Evolutionary conservation across 192 early-diverging fungal species (phyloP), one percentile per base, ranked within the genome.

Genomic region (Gonapodya prolifera): DNA sequence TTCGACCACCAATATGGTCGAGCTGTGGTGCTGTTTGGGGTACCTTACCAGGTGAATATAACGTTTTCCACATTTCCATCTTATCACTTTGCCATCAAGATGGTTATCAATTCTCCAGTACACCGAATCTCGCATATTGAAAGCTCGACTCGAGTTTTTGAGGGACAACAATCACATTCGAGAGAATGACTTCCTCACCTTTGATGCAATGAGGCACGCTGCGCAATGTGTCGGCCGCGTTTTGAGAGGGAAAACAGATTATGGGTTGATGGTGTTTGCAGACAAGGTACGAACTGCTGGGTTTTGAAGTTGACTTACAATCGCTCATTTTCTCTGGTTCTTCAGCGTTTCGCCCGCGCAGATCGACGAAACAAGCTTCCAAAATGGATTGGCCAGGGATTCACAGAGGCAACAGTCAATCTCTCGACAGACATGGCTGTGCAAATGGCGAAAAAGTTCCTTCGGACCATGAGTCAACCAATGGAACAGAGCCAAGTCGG

Each of bases 1-100:
- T 99, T 99, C 80, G 98, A 99, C 83, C 97, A 99, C 83, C 93
- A 99, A 80, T 99, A 98, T 83, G 98, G 98, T 30, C 91, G 98
- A 23, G 97, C 98, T 33, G 98, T 99, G 76, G 89, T 99, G 77
- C 91, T 99, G 89, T 99, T 99, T 90, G 98, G 98, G 17, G 97
- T 99, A 74, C 98, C 98, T 1, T 99, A 98, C 82, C 98, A 99
- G 87, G 83, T 83, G 35, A 0, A n/a, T 32, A 8, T 8, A 8
- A 69, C 45, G 45, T n/a, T n/a, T n/a, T n/a, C n/a, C n/a, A n/a
- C n/a, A 18, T 16, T 18, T 8, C 8, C 18, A 34, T 18, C 34
- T 71, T 71, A 33, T 2, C 34, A 33, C 34, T 71, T 2, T 1
- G 2, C 32, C 32, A 2, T 2, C 32, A 33, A 0, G 2, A 71